Conservation (phyloP, 2,329 filamentous ascomycete species). For the Penicillium hesseltinei region DNA sequence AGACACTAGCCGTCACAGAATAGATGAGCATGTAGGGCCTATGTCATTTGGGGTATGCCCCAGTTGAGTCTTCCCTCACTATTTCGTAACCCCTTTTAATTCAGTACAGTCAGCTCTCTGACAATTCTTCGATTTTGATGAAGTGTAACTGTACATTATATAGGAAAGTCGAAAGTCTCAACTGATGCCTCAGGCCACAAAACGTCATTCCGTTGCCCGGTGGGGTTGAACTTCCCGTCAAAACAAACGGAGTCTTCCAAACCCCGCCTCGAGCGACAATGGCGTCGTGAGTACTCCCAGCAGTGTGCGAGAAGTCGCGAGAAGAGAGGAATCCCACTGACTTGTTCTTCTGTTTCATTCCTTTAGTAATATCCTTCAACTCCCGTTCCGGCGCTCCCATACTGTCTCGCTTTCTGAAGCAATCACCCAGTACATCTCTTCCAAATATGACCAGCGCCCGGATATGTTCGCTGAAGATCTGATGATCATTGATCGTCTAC, state of each 20-base stretch:
- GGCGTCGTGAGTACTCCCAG: constrained; percentile 34
- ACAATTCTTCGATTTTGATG: too few species aligned
- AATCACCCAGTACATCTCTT: constrained; percentile 92
- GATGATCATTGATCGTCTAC: constrained; percentile 77
- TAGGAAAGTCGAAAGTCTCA: too few species aligned
- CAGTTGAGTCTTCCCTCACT: too few species aligned
- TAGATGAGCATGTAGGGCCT: too few species aligned
- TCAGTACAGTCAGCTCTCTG: too few species aligned
- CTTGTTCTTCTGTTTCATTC: background rate
- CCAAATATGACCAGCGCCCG: constrained; percentile 97
- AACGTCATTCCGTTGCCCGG: constrained; percentile 35
- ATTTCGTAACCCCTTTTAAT: too few species aligned
- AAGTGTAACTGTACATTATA: too few species aligned
- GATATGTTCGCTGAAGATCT: constrained; percentile 94
- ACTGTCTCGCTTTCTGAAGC: constrained; percentile 74
- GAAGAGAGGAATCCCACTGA: background rate
- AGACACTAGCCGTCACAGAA: too few species aligned
- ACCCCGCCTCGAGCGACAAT: constrained; percentile 24
- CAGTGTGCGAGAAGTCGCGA: background rate
- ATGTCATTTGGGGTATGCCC: too few species aligned
- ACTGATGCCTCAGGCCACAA: constrained; percentile 26
- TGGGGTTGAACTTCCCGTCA: constrained; percentile 29
- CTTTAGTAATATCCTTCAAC: constrained; percentile 57
- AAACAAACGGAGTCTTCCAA: constrained; percentile 26
- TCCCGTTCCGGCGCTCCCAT: constrained; percentile 85